A percentile compares a stretch with the other conserved stretches of the same genome.
Conservation (phyloP, 169 alveolate genomes). For the Eimeria acervulina region DNA sequence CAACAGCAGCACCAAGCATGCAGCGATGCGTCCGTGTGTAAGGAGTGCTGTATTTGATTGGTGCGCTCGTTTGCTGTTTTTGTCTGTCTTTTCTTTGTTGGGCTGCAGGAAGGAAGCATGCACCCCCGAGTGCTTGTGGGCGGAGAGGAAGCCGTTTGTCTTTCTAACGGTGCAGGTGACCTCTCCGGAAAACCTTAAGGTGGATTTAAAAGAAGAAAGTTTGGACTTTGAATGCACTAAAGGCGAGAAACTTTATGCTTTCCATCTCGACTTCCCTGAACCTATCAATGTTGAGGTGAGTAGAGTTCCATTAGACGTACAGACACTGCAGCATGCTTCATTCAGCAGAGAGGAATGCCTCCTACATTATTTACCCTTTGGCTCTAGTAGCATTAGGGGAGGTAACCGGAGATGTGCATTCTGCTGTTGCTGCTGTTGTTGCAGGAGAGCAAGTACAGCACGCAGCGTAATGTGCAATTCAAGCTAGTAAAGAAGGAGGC, state of each 20-base stretch:
- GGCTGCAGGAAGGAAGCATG: slow-evolving; percentile 29
- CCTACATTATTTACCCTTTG: too few relatives aligned
- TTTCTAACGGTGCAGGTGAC: slow-evolving; percentile 73
- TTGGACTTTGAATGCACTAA: slow-evolving; percentile 56
- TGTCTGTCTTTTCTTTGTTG: background rate
- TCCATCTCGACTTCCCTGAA: slow-evolving; percentile 79
- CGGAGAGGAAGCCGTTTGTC: slow-evolving; percentile 74
- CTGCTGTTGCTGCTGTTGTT: slow-evolving; percentile 36
- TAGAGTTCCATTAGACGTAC: too few relatives aligned
- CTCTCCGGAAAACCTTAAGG: slow-evolving; percentile 70
- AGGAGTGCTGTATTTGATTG: too few relatives aligned
- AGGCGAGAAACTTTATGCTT: slow-evolving; percentile 53
- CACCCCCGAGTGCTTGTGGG: slow-evolving; percentile 81
- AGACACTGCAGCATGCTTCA: too few relatives aligned
- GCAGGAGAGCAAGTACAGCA: slow-evolving; percentile 82
- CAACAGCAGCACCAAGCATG: too few relatives aligned
- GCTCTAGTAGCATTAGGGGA: too few relatives aligned
- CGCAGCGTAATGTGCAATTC: slow-evolving; percentile 81
- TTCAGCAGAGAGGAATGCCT: too few relatives aligned
- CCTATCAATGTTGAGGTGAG: slow-evolving; percentile 78
- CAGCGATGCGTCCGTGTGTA: background rate
- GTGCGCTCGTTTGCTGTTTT: background rate
- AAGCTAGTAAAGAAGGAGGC: slow-evolving; percentile 83
- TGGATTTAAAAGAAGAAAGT: slow-evolving; percentile 51
- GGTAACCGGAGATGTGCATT: too few relatives aligned